Evolutionary conservation across 2,329 filamentous ascomycete genomes (phyloP), one percentile per base, ranked within the genome.

Genomic region (Chaetomium strumarium): DNA sequence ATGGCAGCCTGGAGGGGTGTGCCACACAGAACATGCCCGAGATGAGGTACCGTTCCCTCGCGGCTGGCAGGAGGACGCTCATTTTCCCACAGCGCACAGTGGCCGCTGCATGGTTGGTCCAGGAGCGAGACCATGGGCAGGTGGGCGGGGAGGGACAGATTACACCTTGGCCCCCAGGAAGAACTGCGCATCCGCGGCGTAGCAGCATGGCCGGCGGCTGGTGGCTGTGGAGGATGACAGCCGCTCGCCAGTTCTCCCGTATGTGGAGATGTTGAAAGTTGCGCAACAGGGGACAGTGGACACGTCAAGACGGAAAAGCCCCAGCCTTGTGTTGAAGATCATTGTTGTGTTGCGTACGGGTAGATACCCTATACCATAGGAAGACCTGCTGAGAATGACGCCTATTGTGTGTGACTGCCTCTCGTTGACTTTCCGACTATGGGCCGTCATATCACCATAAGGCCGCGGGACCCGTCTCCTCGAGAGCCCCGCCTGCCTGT

Each of bases 31-130:
- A 45, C 45, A 46, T 43, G 43, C 29, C 47, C 46, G 30, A 11
- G 49, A 45, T 12, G 48, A 60, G 44, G 58, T 58, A 59, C 53
- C 46, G 42, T 46, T 45, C 20, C 43, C 38, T 34, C 38, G 14
- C 36, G 13, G 53, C 51, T 47, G 39, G 46, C 16, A 40, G 40
- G 39, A 44, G 36, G 51, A 39, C 14, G 42, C n/a, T 14, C 14
- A 46, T 52, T 48, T 51, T 59, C 55, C 51, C 51, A 55, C 55
- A 19, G 58, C 57, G 58, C 51, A 55, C 55, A 19, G 58, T 59
- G 58, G 49, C 45, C 45, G 51, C 19, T 24, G 37, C 47, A 45
- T 57, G 56, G 57, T 58, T 58, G 58, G 58, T 50, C 51, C 30
- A 40, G 16, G 46, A 42, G n/a, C 33, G 49, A 41, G 29, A 38